Conservation (phyloP, 495 filamentous ascomycete species). For the Podospora pseudopauciseta region DNA sequence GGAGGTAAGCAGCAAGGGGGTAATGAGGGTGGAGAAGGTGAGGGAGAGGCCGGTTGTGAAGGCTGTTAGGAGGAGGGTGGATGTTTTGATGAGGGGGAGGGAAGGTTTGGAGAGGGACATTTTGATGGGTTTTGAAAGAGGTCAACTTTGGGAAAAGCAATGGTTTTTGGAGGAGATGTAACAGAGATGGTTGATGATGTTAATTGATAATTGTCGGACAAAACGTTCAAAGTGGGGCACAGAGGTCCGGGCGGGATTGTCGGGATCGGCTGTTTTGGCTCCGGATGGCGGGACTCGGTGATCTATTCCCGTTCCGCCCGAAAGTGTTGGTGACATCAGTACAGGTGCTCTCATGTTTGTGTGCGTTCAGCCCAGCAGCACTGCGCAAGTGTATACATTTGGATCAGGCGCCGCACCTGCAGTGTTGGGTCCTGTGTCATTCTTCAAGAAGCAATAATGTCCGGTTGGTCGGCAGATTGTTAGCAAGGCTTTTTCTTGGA, state of each 20-base stretch:
- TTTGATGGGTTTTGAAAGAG: background rate
- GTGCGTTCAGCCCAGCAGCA: background rate
- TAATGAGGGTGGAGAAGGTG: constrained; percentile 38
- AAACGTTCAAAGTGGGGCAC: background rate
- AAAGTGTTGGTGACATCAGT: background rate
- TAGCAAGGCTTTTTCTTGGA: too few species aligned
- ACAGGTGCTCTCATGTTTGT: too few species aligned
- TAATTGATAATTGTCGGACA: background rate
- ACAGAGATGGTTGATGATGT: too few species aligned
- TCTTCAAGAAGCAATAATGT: background rate
- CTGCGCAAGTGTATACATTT: background rate
- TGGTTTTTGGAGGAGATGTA: too few species aligned
- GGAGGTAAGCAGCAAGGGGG: constrained; percentile 51
- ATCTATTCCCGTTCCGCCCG: background rate
- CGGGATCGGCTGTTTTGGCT: background rate
- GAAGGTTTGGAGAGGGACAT: constrained; percentile 3
- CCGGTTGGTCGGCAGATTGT: background rate
- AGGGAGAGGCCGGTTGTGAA: constrained; percentile 41
- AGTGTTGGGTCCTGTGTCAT: background rate
- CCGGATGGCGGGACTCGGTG: background rate
- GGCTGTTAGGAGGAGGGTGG: constrained; percentile 47
- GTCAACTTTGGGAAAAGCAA: too few species aligned
- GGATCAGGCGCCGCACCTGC: background rate
- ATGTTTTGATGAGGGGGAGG: constrained; percentile 44
- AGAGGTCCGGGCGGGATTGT: background rate